A percentile compares a stretch with the other conserved stretches of the same genome.
Evolutionary conservation across 306 rosid genomes (phyloP).

Genomic region (Trifolium subterraneum): DNA sequence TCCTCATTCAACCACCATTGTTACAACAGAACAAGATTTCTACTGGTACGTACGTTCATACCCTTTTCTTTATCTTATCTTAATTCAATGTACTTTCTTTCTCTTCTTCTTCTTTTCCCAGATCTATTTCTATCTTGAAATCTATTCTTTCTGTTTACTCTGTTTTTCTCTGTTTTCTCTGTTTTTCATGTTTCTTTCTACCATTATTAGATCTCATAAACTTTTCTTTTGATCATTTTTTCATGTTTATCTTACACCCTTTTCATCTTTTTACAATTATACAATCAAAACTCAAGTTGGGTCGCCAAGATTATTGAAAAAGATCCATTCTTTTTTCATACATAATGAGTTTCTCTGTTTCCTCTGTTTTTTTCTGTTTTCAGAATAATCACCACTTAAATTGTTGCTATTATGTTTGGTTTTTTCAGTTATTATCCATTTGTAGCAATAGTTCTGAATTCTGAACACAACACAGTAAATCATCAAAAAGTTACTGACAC

Average conservation of each 20-base stretch:
- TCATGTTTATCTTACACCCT: constrained; percentile 4
- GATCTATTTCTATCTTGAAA: constrained; percentile 28
- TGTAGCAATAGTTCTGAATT: constrained; percentile 26
- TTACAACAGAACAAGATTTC: neutral
- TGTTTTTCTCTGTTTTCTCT: neutral
- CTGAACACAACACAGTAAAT: constrained; percentile 43
- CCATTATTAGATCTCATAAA: neutral
- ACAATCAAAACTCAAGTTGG: constrained; percentile 25
- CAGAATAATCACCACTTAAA: constrained; percentile 6
- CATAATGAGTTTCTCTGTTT: neutral
- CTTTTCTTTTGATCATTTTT: neutral
- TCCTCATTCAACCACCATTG: constrained; percentile 12
- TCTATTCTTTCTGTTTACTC: neutral
- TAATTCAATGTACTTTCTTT: neutral
- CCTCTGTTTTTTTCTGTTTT: neutral
- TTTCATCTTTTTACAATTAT: neutral
- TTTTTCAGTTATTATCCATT: constrained; percentile 19
- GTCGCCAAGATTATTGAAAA: constrained; percentile 25
- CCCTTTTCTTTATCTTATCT: neutral
- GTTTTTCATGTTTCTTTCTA: neutral
- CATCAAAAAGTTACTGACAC: constrained; percentile 44
- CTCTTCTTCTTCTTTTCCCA: neutral
- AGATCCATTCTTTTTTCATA: neutral
- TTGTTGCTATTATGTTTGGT: neutral
- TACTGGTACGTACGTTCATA: neutral